phyloP scores from a whole-genome alignment of 2,329 filamentous ascomycete genomes.

The Clarireedia homoeocarpa region DNA sequence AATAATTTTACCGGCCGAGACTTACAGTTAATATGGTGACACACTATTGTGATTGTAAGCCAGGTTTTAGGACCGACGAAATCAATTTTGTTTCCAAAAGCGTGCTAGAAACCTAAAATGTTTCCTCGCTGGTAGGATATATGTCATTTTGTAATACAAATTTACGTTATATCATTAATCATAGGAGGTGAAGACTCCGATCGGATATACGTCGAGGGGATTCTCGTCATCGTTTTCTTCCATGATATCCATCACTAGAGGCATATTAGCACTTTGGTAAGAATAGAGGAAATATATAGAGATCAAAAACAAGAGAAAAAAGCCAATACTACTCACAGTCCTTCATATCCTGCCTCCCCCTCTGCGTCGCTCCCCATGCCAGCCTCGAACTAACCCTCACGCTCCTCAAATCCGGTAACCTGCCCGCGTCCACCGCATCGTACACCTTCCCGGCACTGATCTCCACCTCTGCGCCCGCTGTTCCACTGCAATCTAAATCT shows the following conservation, averaged over 20 bases:
- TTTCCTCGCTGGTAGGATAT: not conserved
- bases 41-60: no score
- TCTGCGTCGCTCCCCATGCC: slow-evolving; percentile 25
- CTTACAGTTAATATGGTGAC: no score
- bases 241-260: slow-evolving; percentile 20
- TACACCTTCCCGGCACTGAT: slow-evolving; percentile 20
- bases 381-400: slow-evolving; percentile 26
- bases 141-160: not conserved
- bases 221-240: slow-evolving; percentile 24
- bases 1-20: no score
- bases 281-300: not conserved
- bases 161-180: not conserved
- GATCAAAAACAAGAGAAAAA: not conserved
- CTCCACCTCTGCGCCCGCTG: slow-evolving; percentile 21
- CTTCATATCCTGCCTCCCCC: slow-evolving; percentile 16
- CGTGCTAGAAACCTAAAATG: no score
- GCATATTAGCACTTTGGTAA: not conserved
- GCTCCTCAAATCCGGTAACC: slow-evolving; percentile 24
- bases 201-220: slow-evolving; percentile 18
- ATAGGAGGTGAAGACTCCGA: slow-evolving; percentile 2
- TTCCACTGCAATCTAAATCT: slow-evolving; percentile 28
- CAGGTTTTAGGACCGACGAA: no score
- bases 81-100: no score
- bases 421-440: slow-evolving; percentile 22
- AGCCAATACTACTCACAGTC: slow-evolving; percentile 12